A percentile compares a stretch with the other conserved stretches of the same genome.
phyloP scores from a whole-genome alignment of 2,329 filamentous ascomycete species.

The Penicillium sp. region DNA sequence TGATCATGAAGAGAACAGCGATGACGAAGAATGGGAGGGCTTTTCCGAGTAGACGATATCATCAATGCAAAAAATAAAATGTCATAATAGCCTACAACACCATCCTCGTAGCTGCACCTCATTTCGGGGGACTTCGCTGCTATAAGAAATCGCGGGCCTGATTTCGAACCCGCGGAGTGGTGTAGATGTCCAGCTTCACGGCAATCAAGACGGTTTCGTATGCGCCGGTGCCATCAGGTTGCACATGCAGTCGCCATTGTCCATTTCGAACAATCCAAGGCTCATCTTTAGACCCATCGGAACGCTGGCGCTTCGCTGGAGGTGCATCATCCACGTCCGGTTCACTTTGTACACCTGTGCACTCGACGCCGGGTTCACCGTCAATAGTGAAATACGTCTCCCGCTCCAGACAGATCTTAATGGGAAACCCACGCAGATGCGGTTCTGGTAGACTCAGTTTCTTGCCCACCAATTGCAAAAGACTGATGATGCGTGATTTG shows the following conservation, averaged over 20 bases:
- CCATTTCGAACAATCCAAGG: constrained; percentile 62
- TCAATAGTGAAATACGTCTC: constrained; percentile 43
- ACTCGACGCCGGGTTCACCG: constrained; percentile 26
- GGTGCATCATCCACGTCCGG: constrained; percentile 23
- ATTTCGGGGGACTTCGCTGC: background rate
- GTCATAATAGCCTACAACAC: background rate
- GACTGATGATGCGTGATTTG: constrained; percentile 62
- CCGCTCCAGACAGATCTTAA: constrained; percentile 59
- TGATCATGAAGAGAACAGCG: constrained; percentile 15
- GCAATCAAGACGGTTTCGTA: constrained; percentile 69
- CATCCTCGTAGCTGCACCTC: background rate
- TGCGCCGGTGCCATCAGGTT: constrained; percentile 43
- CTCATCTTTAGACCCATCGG: constrained; percentile 33
- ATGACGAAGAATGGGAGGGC: constrained; percentile 43
- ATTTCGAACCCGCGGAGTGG: constrained; percentile 63
- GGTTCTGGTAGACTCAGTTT: constrained; percentile 65
- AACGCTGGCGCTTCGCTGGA: constrained; percentile 43
- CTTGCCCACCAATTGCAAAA: constrained; percentile 75
- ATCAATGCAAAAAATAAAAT: background rate
- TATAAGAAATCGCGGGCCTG: constrained; percentile 58
- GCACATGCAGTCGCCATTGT: constrained; percentile 67
- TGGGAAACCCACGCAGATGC: constrained; percentile 57
- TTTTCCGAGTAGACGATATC: constrained; percentile 34
- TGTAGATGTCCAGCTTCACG: constrained; percentile 70
- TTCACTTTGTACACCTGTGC: constrained; percentile 34